phyloP scores from a whole-genome alignment of 1,284 basidiomycete genomes.

The Coniferiporia sulphurascens region DNA sequence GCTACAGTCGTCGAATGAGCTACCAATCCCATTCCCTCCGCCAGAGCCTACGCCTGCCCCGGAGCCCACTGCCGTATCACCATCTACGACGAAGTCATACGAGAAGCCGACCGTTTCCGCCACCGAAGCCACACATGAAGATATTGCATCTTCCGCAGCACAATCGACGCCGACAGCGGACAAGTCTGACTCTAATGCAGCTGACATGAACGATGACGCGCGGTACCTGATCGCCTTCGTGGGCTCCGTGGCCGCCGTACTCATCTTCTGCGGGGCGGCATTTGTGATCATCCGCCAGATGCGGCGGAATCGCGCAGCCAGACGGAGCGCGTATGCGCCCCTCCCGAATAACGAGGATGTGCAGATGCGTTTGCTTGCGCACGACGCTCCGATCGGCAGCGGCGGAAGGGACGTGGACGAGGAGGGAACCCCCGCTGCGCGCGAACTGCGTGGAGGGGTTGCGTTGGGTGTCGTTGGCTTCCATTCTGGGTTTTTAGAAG shows the following conservation, averaged over 20 bases:
- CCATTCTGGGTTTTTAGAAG: constrained; percentile 17
- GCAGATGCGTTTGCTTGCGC: constrained; percentile 60
- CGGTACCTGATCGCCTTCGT: constrained; percentile 27
- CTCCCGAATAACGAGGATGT: constrained; percentile 65
- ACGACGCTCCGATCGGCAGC: constrained; percentile 42
- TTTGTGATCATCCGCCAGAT: constrained; percentile 30
- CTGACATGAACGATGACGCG: constrained; percentile 10
- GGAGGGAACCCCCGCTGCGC: constrained; percentile 48
- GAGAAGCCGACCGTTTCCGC: constrained; percentile 74
- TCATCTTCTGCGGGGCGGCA: constrained; percentile 30
- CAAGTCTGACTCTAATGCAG: background rate
- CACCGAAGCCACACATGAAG: background rate
- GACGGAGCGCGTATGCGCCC: constrained; percentile 58
- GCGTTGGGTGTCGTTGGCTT: constrained; percentile 3
- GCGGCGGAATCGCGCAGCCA: constrained; percentile 45
- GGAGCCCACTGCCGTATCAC: constrained; percentile 28
- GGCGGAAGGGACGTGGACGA: constrained; percentile 71
- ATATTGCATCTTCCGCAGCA: background rate
- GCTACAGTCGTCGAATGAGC: constrained; percentile 46
- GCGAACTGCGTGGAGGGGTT: background rate
- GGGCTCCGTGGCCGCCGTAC: constrained; percentile 63
- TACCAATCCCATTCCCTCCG: constrained; percentile 45
- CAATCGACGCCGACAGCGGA: background rate
- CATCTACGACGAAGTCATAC: constrained; percentile 55
- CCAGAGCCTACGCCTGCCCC: constrained; percentile 31